Evolutionary conservation across 768 basidiomycete species (phyloP).

Genomic region (Suillus spraguei): DNA sequence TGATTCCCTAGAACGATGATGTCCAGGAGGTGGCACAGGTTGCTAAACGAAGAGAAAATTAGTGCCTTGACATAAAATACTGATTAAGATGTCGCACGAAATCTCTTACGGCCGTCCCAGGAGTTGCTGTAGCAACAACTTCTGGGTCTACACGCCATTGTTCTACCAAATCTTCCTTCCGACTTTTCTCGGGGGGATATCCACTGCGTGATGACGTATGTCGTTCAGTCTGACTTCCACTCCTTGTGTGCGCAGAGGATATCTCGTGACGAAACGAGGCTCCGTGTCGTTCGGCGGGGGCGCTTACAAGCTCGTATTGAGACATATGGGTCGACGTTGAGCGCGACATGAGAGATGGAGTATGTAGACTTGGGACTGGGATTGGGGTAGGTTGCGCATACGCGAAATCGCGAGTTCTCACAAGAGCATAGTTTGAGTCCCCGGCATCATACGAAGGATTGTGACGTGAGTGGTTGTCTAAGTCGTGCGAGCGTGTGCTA

Average conservation of each 20-base stretch:
- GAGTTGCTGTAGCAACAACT: constrained; percentile 17
- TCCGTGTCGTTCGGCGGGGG: constrained; percentile 23
- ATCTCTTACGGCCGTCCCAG: constrained; percentile 25
- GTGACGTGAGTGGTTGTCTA: constrained; percentile 15
- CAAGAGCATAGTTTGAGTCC: constrained; percentile 19
- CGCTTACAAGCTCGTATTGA: constrained; percentile 32
- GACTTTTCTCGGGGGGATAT: constrained; percentile 23
- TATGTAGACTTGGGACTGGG: constrained; percentile 17
- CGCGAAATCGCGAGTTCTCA: constrained; percentile 32
- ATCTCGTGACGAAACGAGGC: constrained; percentile 30
- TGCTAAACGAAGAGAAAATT: constrained; percentile 5
- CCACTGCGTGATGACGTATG: constrained; percentile 21
- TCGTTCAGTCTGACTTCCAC: constrained; percentile 27
- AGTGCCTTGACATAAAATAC: constrained; percentile 16
- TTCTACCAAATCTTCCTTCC: constrained; percentile 29
- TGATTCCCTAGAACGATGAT: constrained; percentile 36
- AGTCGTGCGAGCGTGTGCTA: constrained; percentile 16
- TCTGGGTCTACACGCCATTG: constrained; percentile 36
- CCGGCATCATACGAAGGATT: not conserved
- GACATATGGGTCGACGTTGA: constrained; percentile 32
- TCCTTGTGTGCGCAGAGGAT: constrained; percentile 22
- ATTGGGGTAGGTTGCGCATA: constrained; percentile 22
- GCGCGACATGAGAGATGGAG: constrained; percentile 28
- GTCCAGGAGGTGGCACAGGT: constrained; percentile 10
- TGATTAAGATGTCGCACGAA: constrained; percentile 8